phyloP scores from a whole-genome alignment of 2,329 filamentous ascomycete species.

The Colletotrichum noveboracense region DNA sequence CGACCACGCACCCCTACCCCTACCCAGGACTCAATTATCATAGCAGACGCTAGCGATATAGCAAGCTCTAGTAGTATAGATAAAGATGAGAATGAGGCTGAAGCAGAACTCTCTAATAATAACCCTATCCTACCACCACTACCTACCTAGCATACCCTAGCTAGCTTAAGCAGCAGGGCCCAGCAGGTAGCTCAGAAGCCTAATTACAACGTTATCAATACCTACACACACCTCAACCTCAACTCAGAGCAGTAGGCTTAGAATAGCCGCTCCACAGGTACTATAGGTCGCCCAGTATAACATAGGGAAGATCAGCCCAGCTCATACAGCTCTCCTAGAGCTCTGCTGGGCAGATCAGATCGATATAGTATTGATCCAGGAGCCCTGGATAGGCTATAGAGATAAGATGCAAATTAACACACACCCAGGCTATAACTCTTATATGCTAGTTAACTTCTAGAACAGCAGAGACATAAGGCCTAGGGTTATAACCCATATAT shows the following conservation, averaged over 20 bases:
- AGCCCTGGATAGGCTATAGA: neutral
- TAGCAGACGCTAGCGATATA: neutral
- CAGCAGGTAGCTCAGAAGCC: neutral
- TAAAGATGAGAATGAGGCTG: neutral
- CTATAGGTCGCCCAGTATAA: neutral
- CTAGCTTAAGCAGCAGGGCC: neutral
- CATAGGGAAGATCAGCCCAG: neutral
- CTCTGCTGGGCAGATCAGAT: neutral
- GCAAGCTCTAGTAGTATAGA: neutral
- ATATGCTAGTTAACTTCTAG: no score
- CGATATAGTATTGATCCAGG: neutral
- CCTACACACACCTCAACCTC: neutral
- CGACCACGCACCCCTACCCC: neutral
- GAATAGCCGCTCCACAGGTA: neutral
- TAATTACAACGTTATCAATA: neutral
- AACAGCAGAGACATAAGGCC: no score
- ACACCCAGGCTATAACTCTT: no score
- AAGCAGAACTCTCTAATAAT: neutral
- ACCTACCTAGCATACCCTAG: neutral
- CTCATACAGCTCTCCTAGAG: neutral
- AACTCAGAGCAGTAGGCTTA: neutral
- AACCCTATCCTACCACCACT: neutral
- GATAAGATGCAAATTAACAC: neutral
- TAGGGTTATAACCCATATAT: no score
- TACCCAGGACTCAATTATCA: neutral